phyloP scores from a whole-genome alignment of 805 yeast species.

The Candida multigemmis region DNA sequence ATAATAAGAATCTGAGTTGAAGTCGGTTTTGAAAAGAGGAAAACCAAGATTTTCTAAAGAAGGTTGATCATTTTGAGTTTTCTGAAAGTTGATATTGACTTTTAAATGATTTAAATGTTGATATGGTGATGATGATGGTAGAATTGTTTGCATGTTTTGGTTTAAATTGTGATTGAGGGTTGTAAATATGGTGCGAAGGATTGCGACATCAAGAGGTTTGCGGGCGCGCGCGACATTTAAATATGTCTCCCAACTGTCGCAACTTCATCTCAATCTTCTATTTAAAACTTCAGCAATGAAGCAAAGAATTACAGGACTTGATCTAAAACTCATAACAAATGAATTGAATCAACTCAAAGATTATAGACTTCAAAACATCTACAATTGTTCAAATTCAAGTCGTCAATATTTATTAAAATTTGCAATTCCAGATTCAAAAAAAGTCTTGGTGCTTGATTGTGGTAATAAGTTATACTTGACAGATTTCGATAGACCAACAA shows the following conservation, averaged over 20 bases:
- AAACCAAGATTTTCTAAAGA: slow-evolving; percentile 4
- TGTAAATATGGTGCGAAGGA: no score
- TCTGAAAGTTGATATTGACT: no score
- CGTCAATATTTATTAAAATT: slow-evolving; percentile 76
- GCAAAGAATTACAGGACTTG: slow-evolving; percentile 84
- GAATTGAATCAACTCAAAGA: slow-evolving; percentile 60
- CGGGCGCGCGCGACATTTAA: no score
- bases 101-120: no score
- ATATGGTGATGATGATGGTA: no score
- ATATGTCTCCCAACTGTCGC: no score
- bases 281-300: no score
- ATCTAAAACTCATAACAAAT: slow-evolving; percentile 58
- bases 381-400: slow-evolving; percentile 63
- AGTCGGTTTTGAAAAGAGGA: slow-evolving; percentile 9
- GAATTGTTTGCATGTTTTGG: no score
- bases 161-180: no score
- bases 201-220: no score
- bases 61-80: no score
- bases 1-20: slow-evolving; percentile 7
- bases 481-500: slow-evolving; percentile 70
- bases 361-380: slow-evolving; percentile 74
- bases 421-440: slow-evolving; percentile 74
- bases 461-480: slow-evolving; percentile 79
- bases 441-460: slow-evolving; percentile 68
- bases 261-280: no score